Evolutionary conservation across 805 yeast genomes (phyloP).

Genomic region (Yarrowia keelungensis): DNA sequence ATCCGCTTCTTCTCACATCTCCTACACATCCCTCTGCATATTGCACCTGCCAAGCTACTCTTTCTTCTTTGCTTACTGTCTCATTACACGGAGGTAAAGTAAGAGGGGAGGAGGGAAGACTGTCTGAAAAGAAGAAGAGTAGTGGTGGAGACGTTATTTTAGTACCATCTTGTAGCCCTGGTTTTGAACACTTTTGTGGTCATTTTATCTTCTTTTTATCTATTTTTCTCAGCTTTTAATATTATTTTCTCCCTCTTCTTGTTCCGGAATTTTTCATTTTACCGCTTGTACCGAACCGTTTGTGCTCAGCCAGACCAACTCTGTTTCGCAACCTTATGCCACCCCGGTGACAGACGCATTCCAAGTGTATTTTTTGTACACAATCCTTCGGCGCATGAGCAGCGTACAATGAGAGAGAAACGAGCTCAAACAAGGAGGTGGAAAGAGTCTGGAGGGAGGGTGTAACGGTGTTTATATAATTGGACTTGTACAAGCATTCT

Average conservation of each 20-base stretch:
- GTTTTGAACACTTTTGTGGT: neutral
- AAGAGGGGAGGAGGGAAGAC: no score
- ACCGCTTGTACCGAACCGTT: conserved; percentile 18
- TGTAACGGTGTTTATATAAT: no score
- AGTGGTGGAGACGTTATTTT: no score
- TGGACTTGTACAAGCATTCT: no score
- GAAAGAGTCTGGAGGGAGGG: no score
- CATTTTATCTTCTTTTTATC: neutral
- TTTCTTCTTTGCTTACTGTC: conserved; percentile 11
- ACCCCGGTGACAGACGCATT: conserved; percentile 6
- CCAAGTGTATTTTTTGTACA: neutral
- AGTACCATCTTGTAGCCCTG: neutral
- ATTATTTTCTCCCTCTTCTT: neutral
- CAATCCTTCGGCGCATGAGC: conserved; percentile 4
- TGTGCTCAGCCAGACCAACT: neutral
- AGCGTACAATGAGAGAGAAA: neutral
- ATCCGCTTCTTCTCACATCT: neutral
- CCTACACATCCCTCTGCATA: neutral
- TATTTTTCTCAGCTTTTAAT: neutral
- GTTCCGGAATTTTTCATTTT: neutral
- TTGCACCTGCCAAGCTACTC: conserved; percentile 7
- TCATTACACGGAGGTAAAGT: conserved; percentile 9
- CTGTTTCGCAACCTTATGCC: neutral
- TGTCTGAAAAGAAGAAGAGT: no score
- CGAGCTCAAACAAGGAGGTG: neutral